phyloP scores from a whole-genome alignment of 164 flowering plant species.

The Magnolia officinalis region DNA sequence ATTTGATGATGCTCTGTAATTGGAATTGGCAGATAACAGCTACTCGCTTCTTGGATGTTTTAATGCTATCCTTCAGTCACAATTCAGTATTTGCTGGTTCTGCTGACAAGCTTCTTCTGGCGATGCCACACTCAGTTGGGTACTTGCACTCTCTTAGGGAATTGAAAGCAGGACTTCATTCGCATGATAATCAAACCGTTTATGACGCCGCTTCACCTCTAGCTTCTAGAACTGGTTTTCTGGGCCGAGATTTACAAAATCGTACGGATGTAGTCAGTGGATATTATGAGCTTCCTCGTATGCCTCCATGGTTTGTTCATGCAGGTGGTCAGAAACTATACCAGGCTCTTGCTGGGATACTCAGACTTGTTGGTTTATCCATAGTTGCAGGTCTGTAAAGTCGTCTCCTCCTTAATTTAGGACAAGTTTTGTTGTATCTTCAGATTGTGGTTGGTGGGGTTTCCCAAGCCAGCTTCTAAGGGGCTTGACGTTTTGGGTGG shows the following conservation, averaged over 20 bases:
- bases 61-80: conserved; percentile 66
- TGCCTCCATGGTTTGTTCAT: conserved; percentile 90
- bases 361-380: conserved; percentile 80
- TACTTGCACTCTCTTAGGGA: conserved; percentile 74
- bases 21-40: conserved; percentile 48
- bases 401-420: background rate
- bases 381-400: conserved; percentile 54
- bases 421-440: background rate
- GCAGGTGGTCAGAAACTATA: conserved; percentile 69
- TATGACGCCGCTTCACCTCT: conserved; percentile 19
- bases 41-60: conserved; percentile 62
- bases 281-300: conserved; percentile 60
- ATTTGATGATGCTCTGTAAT: conserved; percentile 5
- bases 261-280: conserved; percentile 15
- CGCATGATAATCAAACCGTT: conserved; percentile 11
- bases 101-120: conserved; percentile 50
- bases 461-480: background rate
- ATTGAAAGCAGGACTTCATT: conserved; percentile 35
- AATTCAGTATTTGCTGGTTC: conserved; percentile 82
- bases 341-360: conserved; percentile 61
- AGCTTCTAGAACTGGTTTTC: conserved; percentile 14
- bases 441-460: background rate
- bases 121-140: conserved; percentile 54
- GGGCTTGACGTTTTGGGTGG: background rate
- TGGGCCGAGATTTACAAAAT: conserved; percentile 17